A percentile compares a stretch with the other conserved stretches of the same genome.
phyloP scores from a whole-genome alignment of 306 rosid genomes.

The Quercus cerris region DNA sequence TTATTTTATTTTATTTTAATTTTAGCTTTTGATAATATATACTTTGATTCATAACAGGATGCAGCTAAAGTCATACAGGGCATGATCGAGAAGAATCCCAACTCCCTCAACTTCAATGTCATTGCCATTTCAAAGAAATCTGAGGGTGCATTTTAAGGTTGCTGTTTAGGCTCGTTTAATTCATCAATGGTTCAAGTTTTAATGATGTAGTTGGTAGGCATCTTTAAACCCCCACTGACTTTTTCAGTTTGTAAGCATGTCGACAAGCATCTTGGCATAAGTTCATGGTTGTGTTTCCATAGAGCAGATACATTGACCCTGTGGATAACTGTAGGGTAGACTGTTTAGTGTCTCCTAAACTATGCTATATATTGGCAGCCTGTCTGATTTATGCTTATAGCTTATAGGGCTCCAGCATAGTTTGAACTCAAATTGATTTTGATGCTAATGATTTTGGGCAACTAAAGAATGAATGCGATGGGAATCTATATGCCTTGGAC shows the following conservation, averaged over 20 bases:
- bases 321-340: neutral
- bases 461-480: no score
- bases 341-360: neutral
- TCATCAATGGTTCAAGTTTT: neutral
- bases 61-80: constrained; percentile 66
- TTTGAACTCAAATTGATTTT: neutral
- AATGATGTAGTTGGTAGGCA: constrained; percentile 12
- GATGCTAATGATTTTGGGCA: no score
- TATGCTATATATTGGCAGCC: neutral
- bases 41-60: constrained; percentile 45
- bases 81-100: constrained; percentile 69
- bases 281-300: constrained; percentile 8
- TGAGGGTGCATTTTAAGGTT: constrained; percentile 4
- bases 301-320: neutral
- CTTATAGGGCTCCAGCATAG: neutral
- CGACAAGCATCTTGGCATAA: neutral
- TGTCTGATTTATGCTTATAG: neutral
- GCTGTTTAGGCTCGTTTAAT: neutral
- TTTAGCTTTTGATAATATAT: neutral
- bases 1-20: neutral
- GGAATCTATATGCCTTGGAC: no score
- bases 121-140: constrained; percentile 69
- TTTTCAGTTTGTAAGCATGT: neutral
- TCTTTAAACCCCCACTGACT: neutral
- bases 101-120: constrained; percentile 70